A percentile compares a stretch with the other conserved stretches of the same genome.
Conservation (phyloP, 2,329 filamentous ascomycete species). For the Aspergillus neoniger region DNA sequence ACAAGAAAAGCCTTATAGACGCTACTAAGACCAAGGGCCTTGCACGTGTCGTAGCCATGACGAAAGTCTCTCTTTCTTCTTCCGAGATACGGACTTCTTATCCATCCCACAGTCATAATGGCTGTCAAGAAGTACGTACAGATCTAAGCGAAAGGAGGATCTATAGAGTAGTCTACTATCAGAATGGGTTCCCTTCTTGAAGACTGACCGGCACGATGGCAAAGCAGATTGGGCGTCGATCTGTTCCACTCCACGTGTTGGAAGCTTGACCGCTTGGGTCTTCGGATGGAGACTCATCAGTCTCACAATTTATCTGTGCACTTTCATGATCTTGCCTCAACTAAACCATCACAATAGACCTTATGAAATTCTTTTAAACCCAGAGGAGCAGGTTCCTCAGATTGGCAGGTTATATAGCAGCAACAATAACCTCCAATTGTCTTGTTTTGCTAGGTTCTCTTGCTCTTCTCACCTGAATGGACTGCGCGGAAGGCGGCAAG, state of each 20-base stretch:
- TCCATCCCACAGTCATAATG: too few relatives aligned
- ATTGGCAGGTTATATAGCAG: too few relatives aligned
- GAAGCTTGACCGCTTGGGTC: slow-evolving; percentile 29
- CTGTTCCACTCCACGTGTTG: slow-evolving; percentile 33
- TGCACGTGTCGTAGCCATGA: too few relatives aligned
- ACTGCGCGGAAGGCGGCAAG: background rate
- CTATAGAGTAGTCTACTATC: background rate
- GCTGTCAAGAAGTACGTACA: too few relatives aligned
- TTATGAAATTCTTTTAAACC: background rate
- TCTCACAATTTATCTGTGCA: background rate
- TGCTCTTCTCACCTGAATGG: background rate
- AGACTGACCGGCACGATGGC: slow-evolving; percentile 9
- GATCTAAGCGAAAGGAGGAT: background rate
- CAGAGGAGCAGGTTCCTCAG: too few relatives aligned
- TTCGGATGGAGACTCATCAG: background rate
- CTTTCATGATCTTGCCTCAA: background rate
- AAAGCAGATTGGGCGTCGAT: slow-evolving; percentile 23
- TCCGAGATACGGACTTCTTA: too few relatives aligned
- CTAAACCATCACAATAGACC: background rate
- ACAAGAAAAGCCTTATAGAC: too few relatives aligned
- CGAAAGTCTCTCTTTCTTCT: too few relatives aligned
- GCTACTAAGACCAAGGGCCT: too few relatives aligned
- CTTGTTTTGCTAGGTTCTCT: too few relatives aligned
- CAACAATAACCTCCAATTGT: too few relatives aligned
- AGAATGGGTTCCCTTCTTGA: background rate